Evolutionary conservation across 2,329 filamentous ascomycete genomes (phyloP), one percentile per base, ranked within the genome.

Genomic region (Eurotiales sp.): DNA sequence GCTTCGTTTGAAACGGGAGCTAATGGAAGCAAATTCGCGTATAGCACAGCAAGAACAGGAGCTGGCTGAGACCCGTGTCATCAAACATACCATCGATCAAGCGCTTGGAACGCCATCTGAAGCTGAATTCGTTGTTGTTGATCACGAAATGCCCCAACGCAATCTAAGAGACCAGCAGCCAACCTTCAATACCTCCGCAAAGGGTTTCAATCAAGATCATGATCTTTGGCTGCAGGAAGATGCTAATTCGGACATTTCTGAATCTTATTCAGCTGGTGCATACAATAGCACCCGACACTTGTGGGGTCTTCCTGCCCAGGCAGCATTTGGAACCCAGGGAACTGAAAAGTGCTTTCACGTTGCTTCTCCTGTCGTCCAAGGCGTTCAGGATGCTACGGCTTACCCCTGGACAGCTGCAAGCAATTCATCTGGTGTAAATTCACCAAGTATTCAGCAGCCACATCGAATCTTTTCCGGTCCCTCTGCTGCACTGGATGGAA

Each of bases 1-100:
- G 51, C 62, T 77, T 59, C 77, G 76, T 55, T 70, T 85, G 52
- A 80, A 78, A 63, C 73, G 77, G 58, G 79, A 84, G 61, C 70
- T 85, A 17, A 71, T 77, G 52, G 74, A 72, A 50, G 80, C 81
- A 25, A 80, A 77, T 56, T 77, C 78, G 51, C 77, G 78, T 58
- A 79, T 84, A 61, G 77, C 77, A 51, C 71, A 80, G 53, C 82
- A 84, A 67, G 80, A 82, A 55, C 76, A 83, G 55, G 81, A 84
- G 65, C 71, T 84, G 52, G 78, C 79, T 45, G 79, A 83, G 60
- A 80, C 76, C 11, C 79, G 79, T 37, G 77, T 82, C 45, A 79
- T 81, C 52, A 80, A 81, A 60, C 78, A 83, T 58, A 84, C 81
- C 17, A 70, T 84, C 57, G 80, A 84, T 54, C 79, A 84, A 59